phyloP scores from a whole-genome alignment of 306 rosid species.

The Quercus ilex region DNA sequence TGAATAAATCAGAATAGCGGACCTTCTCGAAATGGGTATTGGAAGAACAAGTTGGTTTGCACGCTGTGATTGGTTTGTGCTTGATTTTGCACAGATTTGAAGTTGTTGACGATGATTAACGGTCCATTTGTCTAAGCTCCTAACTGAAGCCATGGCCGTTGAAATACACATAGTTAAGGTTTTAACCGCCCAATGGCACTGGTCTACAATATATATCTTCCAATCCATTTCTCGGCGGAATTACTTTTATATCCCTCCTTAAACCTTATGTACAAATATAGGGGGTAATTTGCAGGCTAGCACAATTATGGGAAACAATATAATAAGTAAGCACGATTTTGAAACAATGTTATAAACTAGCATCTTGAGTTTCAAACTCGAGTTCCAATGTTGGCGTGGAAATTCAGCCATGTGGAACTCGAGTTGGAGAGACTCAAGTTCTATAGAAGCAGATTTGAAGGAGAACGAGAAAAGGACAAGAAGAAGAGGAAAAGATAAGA shows the following conservation, averaged over 20 bases:
- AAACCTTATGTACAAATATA: too few species aligned
- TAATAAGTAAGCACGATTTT: too few species aligned
- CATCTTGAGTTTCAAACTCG: too few species aligned
- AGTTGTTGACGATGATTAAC: background rate
- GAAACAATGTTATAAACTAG: too few species aligned
- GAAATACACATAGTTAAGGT: background rate
- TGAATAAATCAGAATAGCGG: slow-evolving; percentile 53
- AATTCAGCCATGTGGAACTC: too few species aligned
- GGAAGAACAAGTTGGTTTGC: slow-evolving; percentile 12
- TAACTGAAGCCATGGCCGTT: background rate
- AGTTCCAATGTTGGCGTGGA: too few species aligned
- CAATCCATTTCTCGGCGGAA: background rate
- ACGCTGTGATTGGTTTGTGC: background rate
- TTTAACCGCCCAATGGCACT: background rate
- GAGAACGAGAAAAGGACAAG: too few species aligned
- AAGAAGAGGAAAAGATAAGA: too few species aligned
- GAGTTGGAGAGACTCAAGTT: too few species aligned
- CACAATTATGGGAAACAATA: too few species aligned
- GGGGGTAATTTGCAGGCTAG: too few species aligned
- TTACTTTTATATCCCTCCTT: background rate
- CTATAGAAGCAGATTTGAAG: too few species aligned
- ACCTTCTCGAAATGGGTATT: slow-evolving; percentile 58
- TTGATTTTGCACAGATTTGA: background rate
- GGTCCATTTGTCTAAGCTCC: slow-evolving; percentile 1
- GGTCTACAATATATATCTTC: background rate